These are phyloP conservation scores for Chrysanthemum seticuspe DNA, from an alignment of 129 eudicot species.

Conservation along the genomic window DNA sequence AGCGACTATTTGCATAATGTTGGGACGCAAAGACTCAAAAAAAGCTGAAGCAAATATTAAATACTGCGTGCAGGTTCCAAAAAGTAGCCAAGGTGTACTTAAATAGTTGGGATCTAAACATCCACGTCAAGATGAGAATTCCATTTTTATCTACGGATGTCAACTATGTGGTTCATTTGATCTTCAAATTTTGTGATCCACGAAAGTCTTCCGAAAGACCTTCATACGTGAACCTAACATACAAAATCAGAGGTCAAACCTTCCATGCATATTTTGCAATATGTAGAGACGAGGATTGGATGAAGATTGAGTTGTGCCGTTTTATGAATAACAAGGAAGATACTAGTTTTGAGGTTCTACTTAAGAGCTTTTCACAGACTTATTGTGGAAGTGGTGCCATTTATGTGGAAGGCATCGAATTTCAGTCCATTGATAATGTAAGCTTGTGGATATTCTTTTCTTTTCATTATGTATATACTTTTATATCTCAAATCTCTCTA, in stretches of 20 bases:
- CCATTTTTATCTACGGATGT: constrained; percentile 7
- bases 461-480: not conserved
- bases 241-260: not conserved
- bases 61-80: constrained; percentile 9
- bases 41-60: not conserved
- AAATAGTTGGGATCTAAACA: not conserved
- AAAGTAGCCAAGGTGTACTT: constrained; percentile 14
- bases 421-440: constrained; percentile 20
- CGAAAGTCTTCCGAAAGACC: not conserved
- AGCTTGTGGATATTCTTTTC: not conserved
- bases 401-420: constrained; percentile 28
- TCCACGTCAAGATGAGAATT: constrained; percentile 7
- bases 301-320: constrained; percentile 13
- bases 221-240: constrained; percentile 20
- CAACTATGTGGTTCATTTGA: not conserved
- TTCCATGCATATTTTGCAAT: constrained; percentile 22
- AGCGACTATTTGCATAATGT: too few species aligned
- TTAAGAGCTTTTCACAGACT: constrained; percentile 12
- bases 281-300: constrained; percentile 22
- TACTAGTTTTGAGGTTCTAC: not conserved
- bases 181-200: constrained; percentile 15
- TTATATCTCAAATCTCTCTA: too few species aligned
- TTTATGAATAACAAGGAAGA: not conserved
- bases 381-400: not conserved
- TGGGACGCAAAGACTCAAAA: not conserved